Conservation (phyloP, 805 yeast genomes). For the Metschnikowia santaceciliae region DNA sequence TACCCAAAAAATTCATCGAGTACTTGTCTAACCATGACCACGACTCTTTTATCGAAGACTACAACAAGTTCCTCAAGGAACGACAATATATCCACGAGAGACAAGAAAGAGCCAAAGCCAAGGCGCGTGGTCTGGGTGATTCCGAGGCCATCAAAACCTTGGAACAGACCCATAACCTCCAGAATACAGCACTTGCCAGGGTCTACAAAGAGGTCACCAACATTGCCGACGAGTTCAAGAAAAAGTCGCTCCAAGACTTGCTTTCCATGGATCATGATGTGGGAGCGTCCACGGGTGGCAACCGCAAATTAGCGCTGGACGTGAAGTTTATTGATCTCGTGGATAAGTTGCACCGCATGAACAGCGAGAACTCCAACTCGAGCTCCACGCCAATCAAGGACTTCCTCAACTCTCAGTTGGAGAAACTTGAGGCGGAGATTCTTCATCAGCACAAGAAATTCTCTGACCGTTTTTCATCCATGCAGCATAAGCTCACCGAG, state of each 20-base stretch:
- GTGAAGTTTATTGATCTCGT: constrained; percentile 36
- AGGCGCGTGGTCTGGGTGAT: constrained; percentile 6
- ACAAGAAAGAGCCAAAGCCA: constrained; percentile 10
- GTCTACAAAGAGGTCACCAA: constrained; percentile 31
- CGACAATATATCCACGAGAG: constrained; percentile 17
- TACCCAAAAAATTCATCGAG: constrained; percentile 30
- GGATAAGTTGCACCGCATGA: constrained; percentile 36
- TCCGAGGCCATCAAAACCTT: constrained; percentile 11
- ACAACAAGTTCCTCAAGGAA: constrained; percentile 28
- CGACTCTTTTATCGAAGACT: constrained; percentile 34
- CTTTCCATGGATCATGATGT: constrained; percentile 37
- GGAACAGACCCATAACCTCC: constrained; percentile 24
- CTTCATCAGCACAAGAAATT: constrained; percentile 35
- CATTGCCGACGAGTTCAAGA: constrained; percentile 33
- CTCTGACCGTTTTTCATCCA: constrained; percentile 30
- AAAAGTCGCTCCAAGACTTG: constrained; percentile 33
- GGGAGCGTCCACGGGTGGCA: constrained; percentile 4
- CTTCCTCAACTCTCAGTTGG: constrained; percentile 33
- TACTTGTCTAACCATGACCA: constrained; percentile 30
- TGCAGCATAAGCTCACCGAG: constrained; percentile 36
- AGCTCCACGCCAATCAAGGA: constrained; percentile 30
- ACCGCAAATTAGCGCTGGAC: constrained; percentile 18
- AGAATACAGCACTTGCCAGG: constrained; percentile 27
- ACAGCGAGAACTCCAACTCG: constrained; percentile 16
- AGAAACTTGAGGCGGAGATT: constrained; percentile 29